phyloP scores from a whole-genome alignment of 495 filamentous ascomycete species.

The Aspergillus leporis region DNA sequence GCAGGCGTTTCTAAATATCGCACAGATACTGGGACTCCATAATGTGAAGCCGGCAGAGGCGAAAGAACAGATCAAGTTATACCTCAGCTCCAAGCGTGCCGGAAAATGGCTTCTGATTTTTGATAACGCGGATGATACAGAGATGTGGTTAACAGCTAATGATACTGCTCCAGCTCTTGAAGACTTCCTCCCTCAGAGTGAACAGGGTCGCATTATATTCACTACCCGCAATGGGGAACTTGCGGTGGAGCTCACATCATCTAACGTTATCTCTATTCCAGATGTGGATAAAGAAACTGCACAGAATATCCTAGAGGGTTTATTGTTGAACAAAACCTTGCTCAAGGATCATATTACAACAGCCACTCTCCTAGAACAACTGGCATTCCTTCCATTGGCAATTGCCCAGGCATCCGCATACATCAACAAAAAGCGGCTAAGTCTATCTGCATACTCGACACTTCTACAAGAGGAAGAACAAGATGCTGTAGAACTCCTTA shows the following conservation, averaged over 20 bases:
- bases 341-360: slow-evolving; percentile 27
- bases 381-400: slow-evolving; percentile 45
- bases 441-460: too few species aligned
- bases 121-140: slow-evolving; percentile 14
- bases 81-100: slow-evolving; percentile 23
- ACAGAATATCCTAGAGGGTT: slow-evolving; percentile 13
- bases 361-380: slow-evolving; percentile 16
- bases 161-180: slow-evolving; percentile 13
- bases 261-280: slow-evolving; percentile 23
- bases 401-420: slow-evolving; percentile 50
- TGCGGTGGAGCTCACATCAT: slow-evolving; percentile 18
- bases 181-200: slow-evolving; percentile 41
- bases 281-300: slow-evolving; percentile 21
- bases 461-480: slow-evolving; percentile 33
- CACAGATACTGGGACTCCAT: slow-evolving; percentile 22
- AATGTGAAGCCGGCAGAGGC: slow-evolving; percentile 20
- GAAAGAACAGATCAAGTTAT: slow-evolving; percentile 25
- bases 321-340: slow-evolving; percentile 1
- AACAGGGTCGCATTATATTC: slow-evolving; percentile 33
- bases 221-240: slow-evolving; percentile 33
- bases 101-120: slow-evolving; percentile 39
- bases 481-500: slow-evolving; percentile 35
- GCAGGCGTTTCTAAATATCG: slow-evolving; percentile 44
- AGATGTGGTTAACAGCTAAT: slow-evolving; percentile 17
- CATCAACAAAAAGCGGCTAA: too few species aligned